Evolutionary conservation across 2,329 filamentous ascomycete genomes (phyloP).

Genomic region (Alternaria angustiovoidea): DNA sequence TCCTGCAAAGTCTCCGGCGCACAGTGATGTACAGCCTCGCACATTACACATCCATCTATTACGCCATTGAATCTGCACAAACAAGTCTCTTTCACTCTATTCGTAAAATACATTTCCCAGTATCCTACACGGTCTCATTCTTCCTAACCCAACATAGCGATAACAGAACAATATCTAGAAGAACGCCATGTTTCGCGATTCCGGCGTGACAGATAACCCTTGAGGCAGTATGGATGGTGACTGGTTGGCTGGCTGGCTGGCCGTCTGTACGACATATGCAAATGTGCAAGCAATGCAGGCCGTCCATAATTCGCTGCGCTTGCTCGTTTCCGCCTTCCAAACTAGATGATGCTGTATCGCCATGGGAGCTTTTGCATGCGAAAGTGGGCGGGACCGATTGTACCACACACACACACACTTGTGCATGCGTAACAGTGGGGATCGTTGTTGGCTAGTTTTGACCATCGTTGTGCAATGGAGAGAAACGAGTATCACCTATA

Average conservation of each 20-base stretch:
- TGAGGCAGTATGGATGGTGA: not conserved
- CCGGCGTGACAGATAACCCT: not conserved
- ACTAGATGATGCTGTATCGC: not conserved
- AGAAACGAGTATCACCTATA: not conserved
- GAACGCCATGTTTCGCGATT: not conserved
- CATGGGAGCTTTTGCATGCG: conserved; percentile 1
- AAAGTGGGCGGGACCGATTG: not conserved
- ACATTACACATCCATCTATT: not conserved
- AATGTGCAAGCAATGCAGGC: not conserved
- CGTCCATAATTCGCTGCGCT: not conserved
- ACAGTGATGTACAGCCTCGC: not conserved
- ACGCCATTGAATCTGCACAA: not conserved
- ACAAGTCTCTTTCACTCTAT: conserved; percentile 7
- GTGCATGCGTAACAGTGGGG: not conserved
- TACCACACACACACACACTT: not conserved
- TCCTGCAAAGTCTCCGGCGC: not conserved
- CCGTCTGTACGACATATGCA: not conserved
- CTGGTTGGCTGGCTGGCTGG: not conserved
- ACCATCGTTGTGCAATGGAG: not conserved
- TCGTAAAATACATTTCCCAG: not conserved
- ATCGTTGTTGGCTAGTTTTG: not conserved
- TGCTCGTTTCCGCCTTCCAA: not conserved
- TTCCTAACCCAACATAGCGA: not conserved
- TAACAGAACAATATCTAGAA: not conserved
- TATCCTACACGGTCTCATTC: not conserved